Base-by-base conservation (phyloP, 768 basidiomycete genomes). In the Lactarius evosmus region DNA sequence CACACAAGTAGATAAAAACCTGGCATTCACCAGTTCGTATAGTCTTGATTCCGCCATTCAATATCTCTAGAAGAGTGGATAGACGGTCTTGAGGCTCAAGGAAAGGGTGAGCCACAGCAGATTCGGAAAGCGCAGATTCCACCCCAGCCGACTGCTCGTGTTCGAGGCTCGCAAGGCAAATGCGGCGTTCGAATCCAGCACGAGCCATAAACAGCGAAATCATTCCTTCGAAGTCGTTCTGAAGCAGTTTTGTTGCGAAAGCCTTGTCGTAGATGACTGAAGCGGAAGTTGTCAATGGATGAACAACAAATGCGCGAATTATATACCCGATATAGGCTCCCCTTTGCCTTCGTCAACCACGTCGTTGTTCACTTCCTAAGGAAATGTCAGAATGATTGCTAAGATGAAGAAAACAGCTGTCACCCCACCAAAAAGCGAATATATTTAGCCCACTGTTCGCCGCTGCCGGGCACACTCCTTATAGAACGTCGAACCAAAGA, bases 371-470 rank as follows among this genome's bases (percentile, higher is more conserved):
- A 51, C n/a, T 16, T 57, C 46, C 33, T 30, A 4, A 8, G 58
- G 56, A 56, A 25, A 38, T 19, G 27, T 63, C 25, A 54, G 55
- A 40, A 34, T 25, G 12, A n/a, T 49, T 17, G 17, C 46, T 3
- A 2, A 40, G 30, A n/a, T 50, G 22, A 19, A 11, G 29, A 34
- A 44, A 41, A 40, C 14, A n/a, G 29, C 53, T 19, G 38, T 59
- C 30, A 22, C 70, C 82, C 66, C 60, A 89, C 92, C 74, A 89
- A 69, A 67, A 83, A 82, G 41, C 89, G 85, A 14, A 94, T 84
- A 72, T 90, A 91, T 46, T 85, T 79, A 6, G 89, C 86, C 87
- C 89, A 91, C 17, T 91, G 76, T 69, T 90, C 88, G 22, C 92
- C 92, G 36, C 82, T 89, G 19, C 79, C 82, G 44, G 92, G 91